Percentiles rank a stretch among this genome's conserved stretches.
Conservation (phyloP, 164 flowering plant genomes). For the Stephania yunnanensis region DNA sequence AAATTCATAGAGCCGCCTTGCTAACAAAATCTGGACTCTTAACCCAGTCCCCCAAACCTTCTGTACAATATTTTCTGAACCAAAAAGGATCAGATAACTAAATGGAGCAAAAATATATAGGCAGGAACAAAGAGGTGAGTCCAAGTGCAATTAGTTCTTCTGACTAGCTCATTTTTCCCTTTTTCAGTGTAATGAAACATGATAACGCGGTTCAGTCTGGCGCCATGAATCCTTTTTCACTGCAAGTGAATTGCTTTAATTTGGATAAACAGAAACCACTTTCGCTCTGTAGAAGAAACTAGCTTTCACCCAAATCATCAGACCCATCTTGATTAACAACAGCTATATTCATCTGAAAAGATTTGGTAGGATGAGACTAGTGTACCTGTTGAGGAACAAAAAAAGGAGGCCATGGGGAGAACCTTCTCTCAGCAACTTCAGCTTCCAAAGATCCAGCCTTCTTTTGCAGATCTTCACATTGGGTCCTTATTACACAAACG, state of each 20-base stretch:
- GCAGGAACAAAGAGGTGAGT: not conserved
- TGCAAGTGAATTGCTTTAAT: conserved; percentile 20
- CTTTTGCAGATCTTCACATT: conserved; percentile 19
- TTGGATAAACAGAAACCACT: conserved; percentile 19
- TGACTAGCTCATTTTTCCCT: conserved; percentile 11
- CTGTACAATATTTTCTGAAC: conserved; percentile 24
- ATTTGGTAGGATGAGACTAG: not conserved
- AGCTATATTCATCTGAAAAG: not conserved
- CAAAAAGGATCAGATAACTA: conserved; percentile 3
- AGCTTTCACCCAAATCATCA: not conserved
- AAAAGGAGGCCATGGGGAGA: not conserved
- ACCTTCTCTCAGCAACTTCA: conserved; percentile 9
- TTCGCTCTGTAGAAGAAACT: conserved; percentile 1
- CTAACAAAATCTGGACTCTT: conserved; percentile 14
- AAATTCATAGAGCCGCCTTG: conserved; percentile 7
- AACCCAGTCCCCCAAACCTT: conserved; percentile 18
- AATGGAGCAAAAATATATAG: not conserved
- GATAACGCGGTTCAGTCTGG: conserved; percentile 25
- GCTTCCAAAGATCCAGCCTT: conserved; percentile 21
- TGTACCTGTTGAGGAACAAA: conserved; percentile 4
- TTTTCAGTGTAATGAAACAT: conserved; percentile 18
- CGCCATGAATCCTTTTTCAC: conserved; percentile 12
- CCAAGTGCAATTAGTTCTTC: conserved; percentile 17
- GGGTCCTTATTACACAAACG: conserved; percentile 30
- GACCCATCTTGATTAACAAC: not conserved